Evolutionary conservation across 2,329 filamentous ascomycete species (phyloP).

Genomic region (Aspergillus ruber): DNA sequence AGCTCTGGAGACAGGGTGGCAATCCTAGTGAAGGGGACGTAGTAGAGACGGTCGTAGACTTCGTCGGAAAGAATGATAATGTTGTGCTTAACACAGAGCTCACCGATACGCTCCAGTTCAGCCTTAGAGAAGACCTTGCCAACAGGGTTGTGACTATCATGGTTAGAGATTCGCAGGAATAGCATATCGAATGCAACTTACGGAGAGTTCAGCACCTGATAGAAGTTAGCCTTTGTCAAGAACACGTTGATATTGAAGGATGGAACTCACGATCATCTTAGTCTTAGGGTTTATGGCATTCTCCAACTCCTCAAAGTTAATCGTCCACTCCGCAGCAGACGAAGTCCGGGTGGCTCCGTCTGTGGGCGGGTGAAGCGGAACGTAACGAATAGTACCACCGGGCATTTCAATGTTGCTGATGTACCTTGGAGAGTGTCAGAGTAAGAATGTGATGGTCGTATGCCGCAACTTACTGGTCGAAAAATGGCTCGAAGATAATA

Average conservation of each 20-base stretch:
- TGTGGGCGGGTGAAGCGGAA: conserved; percentile 83
- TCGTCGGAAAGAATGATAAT: conserved; percentile 90
- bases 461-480: conserved; percentile 66
- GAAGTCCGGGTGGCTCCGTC: conserved; percentile 73
- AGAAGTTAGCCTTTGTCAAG: conserved; percentile 6
- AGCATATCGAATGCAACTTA: conserved; percentile 20
- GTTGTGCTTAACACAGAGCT: conserved; percentile 84
- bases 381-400: conserved; percentile 88
- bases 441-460: background rate
- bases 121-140: conserved; percentile 87
- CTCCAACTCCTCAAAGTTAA: conserved; percentile 78
- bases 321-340: conserved; percentile 78
- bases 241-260: conserved; percentile 35
- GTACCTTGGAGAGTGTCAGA: conserved; percentile 48
- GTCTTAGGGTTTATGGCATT: conserved; percentile 75
- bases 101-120: conserved; percentile 77
- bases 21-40: conserved; percentile 88
- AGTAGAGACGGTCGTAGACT: conserved; percentile 92
- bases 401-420: conserved; percentile 99
- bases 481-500: conserved; percentile 97
- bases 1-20: conserved; percentile 87
- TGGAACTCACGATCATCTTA: conserved; percentile 78
- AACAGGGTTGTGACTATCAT: conserved; percentile 71
- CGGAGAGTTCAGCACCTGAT: conserved; percentile 46
- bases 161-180: background rate